Conservation (phyloP, 257 asterid genomes). For the Plantago elongata region DNA sequence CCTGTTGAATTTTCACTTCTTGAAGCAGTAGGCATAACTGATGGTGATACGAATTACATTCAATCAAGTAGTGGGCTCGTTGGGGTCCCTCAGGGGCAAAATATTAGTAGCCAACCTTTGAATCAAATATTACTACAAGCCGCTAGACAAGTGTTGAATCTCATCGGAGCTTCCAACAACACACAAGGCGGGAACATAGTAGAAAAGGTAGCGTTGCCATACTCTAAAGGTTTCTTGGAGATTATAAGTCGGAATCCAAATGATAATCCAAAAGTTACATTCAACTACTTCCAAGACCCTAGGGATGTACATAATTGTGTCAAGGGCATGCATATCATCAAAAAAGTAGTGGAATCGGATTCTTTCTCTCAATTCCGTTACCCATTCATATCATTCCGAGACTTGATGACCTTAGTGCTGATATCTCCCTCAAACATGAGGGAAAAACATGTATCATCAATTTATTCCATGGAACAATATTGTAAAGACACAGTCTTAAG, state of each 20-base stretch:
- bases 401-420: slow-evolving; percentile 27
- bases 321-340: slow-evolving; percentile 44
- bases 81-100: too few species aligned
- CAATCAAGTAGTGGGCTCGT: too few species aligned
- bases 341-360: slow-evolving; percentile 35
- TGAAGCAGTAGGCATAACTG: too few species aligned
- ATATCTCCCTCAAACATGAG: slow-evolving; percentile 41
- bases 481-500: slow-evolving; percentile 68
- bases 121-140: slow-evolving; percentile 34
- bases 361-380: slow-evolving; percentile 36
- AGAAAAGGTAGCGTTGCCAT: slow-evolving; percentile 38
- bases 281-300: slow-evolving; percentile 68
- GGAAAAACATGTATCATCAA: slow-evolving; percentile 29
- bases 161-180: slow-evolving; percentile 21
- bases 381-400: slow-evolving; percentile 33
- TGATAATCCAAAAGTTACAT: slow-evolving; percentile 64
- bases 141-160: slow-evolving; percentile 19
- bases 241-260: slow-evolving; percentile 44
- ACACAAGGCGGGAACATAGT: slow-evolving; percentile 36
- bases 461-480: slow-evolving; percentile 46
- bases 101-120: too few species aligned
- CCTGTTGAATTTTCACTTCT: too few species aligned
- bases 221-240: slow-evolving; percentile 57
- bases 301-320: slow-evolving; percentile 61
- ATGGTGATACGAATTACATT: too few species aligned